Base-by-base conservation (phyloP, 169 alveolate genomes). In the Plasmodium yoelii region DNA sequence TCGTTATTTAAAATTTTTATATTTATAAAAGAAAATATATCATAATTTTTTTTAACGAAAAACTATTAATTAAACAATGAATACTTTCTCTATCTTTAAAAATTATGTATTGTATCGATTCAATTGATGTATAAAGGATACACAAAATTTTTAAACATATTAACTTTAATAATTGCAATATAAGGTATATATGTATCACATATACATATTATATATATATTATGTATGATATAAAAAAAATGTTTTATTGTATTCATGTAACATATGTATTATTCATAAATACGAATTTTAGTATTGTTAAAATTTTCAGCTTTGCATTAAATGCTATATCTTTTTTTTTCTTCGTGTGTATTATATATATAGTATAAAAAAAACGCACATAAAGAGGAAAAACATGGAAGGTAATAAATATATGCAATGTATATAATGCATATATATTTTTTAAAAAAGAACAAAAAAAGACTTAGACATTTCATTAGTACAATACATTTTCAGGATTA, bases 401-500 rank as follows among this genome's bases (percentile, higher is more conserved):
- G 60, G 49, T 10, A 64, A 24, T 44, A 26, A 24, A 61, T 24
- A 61, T 22, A 34, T 34, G 42, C 42, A 34, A 34, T 34, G 42
- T 34, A 34, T 4, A 34, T 34, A 34, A 34, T 34, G 42, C 42
- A 34, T 34, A 34, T 7, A 61, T 24, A 28, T 26, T 49, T 51
- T 49, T 49, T n/a, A 59, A 59, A 73, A 73, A 57, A 13, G 44
- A 71, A 71, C 53, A 56, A 26, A 73, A 73, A 34, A 73, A 59
- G 87, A 73, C 49, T 73, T 73, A 73, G 87, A 73, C 87, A 73
- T 73, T 73, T 73, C 63, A 73, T 73, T 44, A 73, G 49, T 73
- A 12, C 39, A 73, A 59, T 8, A 9, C 26, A 24, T 73, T 56
- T 73, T 73, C 15, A 56, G 61, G 34, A 57, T 49, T 56, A 57